Percentiles rank a stretch among this genome's conserved stretches.
Evolutionary conservation across 495 filamentous ascomycete genomes (phyloP).

Genomic region (Penicillium angulare): DNA sequence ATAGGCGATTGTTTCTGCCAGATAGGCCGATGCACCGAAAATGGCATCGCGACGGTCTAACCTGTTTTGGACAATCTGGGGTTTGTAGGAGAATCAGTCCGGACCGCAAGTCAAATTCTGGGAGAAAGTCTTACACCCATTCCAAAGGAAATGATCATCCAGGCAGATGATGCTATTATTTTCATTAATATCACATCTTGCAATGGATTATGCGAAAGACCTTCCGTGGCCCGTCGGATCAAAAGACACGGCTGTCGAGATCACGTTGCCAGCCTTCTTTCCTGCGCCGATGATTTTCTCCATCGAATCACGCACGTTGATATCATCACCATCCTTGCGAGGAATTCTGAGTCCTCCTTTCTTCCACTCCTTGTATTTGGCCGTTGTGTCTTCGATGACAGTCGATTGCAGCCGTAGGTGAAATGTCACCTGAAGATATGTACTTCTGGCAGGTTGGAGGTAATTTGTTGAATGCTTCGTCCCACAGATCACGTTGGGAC

Average conservation of each 20-base stretch:
- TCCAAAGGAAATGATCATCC: slow-evolving; percentile 12
- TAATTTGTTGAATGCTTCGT: background rate
- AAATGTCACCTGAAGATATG: background rate
- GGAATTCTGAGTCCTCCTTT: slow-evolving; percentile 6
- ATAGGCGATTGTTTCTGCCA: background rate
- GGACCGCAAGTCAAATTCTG: background rate
- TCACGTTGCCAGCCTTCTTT: slow-evolving; percentile 1
- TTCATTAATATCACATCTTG: background rate
- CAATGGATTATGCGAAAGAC: background rate
- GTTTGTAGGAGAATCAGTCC: background rate
- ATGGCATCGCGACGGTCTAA: slow-evolving; percentile 12
- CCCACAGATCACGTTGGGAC: background rate
- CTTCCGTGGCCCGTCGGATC: slow-evolving; percentile 13
- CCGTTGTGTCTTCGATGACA: slow-evolving; percentile 6
- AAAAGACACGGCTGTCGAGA: slow-evolving; percentile 4
- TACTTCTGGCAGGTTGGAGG: background rate
- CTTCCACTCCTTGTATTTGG: slow-evolving; percentile 4
- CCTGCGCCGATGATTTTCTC: slow-evolving; percentile 4
- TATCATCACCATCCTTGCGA: background rate
- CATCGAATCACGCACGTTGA: slow-evolving; percentile 9
- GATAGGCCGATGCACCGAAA: slow-evolving; percentile 4
- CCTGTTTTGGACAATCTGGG: background rate
- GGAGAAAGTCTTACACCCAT: slow-evolving; percentile 2
- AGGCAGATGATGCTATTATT: slow-evolving; percentile 10
- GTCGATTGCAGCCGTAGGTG: background rate